Percentiles rank a stretch among this genome's conserved stretches.
Evolutionary conservation across 2,329 filamentous ascomycete species (phyloP).

Genomic region (Diplodia scrobiculata): DNA sequence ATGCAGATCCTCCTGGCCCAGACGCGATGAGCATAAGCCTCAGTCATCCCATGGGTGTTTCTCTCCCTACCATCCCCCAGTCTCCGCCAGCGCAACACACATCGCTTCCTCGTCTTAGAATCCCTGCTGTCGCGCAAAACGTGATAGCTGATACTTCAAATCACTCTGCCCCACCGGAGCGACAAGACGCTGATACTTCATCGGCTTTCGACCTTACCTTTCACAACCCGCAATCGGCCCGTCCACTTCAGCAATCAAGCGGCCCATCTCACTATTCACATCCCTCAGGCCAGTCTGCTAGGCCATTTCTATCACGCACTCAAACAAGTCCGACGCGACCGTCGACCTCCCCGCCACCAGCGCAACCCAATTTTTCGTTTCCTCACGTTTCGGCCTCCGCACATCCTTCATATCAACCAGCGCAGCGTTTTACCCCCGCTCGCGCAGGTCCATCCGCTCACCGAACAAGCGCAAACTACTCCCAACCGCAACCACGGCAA

Average conservation of each 20-base stretch:
- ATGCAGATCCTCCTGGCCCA: conserved; percentile 46
- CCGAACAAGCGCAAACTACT: not conserved
- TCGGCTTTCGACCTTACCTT: not conserved
- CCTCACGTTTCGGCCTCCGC: not conserved
- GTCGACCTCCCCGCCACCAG: conserved; percentile 17
- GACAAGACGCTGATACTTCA: not conserved
- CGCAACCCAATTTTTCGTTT: not conserved
- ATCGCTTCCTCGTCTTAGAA: conserved; percentile 23
- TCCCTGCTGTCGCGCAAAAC: not conserved
- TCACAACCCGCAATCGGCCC: conserved; percentile 14
- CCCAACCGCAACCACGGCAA: not conserved
- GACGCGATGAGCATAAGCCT: conserved; percentile 44
- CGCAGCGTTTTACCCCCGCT: not conserved
- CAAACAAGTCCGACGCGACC: conserved; percentile 23
- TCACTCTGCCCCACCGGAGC: conserved; percentile 12
- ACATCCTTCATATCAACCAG: not conserved
- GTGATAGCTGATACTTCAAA: not conserved
- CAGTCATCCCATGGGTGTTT: conserved; percentile 30
- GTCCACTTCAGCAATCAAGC: conserved; percentile 4
- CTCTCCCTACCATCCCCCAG: conserved; percentile 13
- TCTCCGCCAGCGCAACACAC: conserved; percentile 28
- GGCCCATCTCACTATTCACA: conserved; percentile 8
- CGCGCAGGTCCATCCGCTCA: not conserved
- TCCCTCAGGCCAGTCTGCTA: not conserved
- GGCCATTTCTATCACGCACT: conserved; percentile 1